phyloP scores from a whole-genome alignment of 305 asterid genomes.

The Plantago lanceolata region DNA sequence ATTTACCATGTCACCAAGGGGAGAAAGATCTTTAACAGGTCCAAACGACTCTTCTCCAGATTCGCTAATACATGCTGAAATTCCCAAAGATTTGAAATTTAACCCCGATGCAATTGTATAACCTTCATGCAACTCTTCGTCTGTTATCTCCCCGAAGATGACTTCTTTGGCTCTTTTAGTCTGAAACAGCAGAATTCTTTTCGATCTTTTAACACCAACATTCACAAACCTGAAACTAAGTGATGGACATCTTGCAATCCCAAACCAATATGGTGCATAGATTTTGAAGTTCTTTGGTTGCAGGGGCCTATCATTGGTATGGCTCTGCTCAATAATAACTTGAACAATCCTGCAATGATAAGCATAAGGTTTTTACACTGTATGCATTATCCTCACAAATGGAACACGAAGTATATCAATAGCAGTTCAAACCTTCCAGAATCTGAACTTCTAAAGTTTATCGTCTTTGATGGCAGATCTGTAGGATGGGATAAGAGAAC shows the following conservation, averaged over 20 bases:
- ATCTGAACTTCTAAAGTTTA: conserved; percentile 80
- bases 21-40: conserved; percentile 76
- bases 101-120: conserved; percentile 82
- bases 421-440: conserved; percentile 79
- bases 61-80: conserved; percentile 66
- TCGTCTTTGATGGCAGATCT: conserved; percentile 59
- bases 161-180: conserved; percentile 51
- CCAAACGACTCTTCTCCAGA: conserved; percentile 76
- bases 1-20: conserved; percentile 84
- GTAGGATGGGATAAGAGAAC: conserved; percentile 75
- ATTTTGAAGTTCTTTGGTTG: conserved; percentile 64
- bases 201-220: conserved; percentile 41
- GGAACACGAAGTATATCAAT: conserved; percentile 13
- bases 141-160: conserved; percentile 74
- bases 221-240: conserved; percentile 77
- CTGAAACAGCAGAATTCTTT: conserved; percentile 53
- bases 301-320: conserved; percentile 50
- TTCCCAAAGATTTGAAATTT: conserved; percentile 75
- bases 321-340: conserved; percentile 72
- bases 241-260: conserved; percentile 82
- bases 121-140: conserved; percentile 82
- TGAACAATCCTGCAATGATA: conserved; percentile 72
- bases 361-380: conserved; percentile 22
- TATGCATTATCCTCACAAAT: conserved; percentile 10
- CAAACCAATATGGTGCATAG: conserved; percentile 85